A percentile compares a stretch with the other conserved stretches of the same genome.
Conservation (phyloP, 1,284 basidiomycete genomes). For the Cryptococcus hybrid region DNA sequence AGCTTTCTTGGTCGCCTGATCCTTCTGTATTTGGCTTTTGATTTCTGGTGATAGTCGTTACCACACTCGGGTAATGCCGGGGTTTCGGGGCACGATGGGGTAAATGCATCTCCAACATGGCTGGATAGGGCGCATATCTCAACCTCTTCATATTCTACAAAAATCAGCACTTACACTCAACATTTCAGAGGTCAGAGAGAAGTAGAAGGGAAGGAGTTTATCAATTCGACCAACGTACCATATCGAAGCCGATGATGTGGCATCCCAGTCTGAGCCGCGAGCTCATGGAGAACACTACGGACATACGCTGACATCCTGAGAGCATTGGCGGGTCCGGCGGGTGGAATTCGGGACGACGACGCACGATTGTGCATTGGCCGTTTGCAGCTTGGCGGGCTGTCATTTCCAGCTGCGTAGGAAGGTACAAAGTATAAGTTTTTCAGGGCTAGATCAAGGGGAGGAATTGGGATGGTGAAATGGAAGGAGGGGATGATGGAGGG, state of each 20-base stretch:
- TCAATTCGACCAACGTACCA: neutral
- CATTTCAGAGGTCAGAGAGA: neutral
- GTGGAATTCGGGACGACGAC: neutral
- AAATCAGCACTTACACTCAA: neutral
- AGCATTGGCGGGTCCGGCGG: neutral
- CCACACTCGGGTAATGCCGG: conserved; percentile 1
- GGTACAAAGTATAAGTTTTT: neutral
- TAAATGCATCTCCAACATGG: neutral
- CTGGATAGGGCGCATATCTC: neutral
- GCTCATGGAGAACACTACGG: conserved; percentile 3
- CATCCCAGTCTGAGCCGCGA: neutral
- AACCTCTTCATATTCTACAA: neutral
- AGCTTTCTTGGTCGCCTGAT: no score
- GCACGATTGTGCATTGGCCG: conserved; percentile 1
- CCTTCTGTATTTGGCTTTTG: no score
- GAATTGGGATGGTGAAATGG: neutral
- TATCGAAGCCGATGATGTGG: neutral
- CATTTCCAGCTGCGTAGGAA: neutral
- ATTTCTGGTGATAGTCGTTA: neutral
- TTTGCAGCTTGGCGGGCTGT: neutral
- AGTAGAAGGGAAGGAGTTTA: no score
- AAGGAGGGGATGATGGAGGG: neutral
- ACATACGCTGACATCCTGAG: conserved; percentile 1
- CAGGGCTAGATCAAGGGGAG: neutral
- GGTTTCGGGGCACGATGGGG: neutral